These are phyloP conservation scores for Terana coerulea DNA, from an alignment of 768 basidiomycete species.

Conservation along the genomic window DNA sequence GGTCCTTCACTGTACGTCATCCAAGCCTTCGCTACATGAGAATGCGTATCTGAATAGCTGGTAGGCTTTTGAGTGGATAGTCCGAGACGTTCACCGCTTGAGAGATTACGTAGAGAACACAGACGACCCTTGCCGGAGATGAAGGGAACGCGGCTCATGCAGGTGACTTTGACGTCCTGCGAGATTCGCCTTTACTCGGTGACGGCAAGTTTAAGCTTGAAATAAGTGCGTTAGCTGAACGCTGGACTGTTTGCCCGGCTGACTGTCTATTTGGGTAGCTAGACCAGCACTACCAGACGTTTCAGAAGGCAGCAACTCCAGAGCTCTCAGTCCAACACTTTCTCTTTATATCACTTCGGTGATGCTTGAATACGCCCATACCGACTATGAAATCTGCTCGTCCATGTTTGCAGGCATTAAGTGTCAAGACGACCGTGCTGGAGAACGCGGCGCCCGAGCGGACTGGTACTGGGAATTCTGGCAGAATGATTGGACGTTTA, in stretches of 20 bases:
- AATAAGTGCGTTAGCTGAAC: conserved; percentile 41
- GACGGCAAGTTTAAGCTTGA: conserved; percentile 73
- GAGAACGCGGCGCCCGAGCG: conserved; percentile 58
- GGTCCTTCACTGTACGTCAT: conserved; percentile 53
- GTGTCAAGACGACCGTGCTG: conserved; percentile 54
- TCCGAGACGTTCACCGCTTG: conserved; percentile 54
- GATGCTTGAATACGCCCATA: conserved; percentile 55
- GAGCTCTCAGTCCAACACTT: conserved; percentile 33
- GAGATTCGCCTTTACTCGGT: conserved; percentile 61
- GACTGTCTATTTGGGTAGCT: conserved; percentile 1
- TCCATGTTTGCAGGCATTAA: conserved; percentile 75
- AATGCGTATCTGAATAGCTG: not conserved
- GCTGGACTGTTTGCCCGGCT: not conserved
- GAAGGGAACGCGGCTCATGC: conserved; percentile 28
- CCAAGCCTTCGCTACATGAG: not conserved
- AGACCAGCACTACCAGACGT: conserved; percentile 10
- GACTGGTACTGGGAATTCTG: conserved; percentile 75
- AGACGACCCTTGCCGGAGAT: conserved; percentile 21
- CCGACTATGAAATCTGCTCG: conserved; percentile 55
- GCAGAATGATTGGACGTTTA: conserved; percentile 69
- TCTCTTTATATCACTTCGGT: conserved; percentile 67
- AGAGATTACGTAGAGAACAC: conserved; percentile 51
- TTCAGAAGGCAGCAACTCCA: conserved; percentile 12
- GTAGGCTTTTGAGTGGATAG: conserved; percentile 73
- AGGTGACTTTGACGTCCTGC: conserved; percentile 56